Evolutionary conservation across 2,329 filamentous ascomycete genomes (phyloP).

Genomic region (Fusarium sp.): DNA sequence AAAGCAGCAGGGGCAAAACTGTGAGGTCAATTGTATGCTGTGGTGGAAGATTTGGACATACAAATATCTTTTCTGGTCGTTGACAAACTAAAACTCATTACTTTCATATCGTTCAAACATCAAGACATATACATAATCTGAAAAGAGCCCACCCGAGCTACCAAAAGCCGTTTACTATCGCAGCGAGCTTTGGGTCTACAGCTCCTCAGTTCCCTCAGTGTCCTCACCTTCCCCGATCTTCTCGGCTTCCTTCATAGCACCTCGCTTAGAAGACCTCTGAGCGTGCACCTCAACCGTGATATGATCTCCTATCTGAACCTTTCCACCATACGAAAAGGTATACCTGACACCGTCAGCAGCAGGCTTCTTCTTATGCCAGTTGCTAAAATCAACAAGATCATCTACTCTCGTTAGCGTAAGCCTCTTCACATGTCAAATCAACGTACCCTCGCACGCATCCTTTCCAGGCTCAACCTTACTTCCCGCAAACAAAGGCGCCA

Average conservation of each 20-base stretch:
- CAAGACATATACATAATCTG: fast-evolving
- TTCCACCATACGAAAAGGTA: neutral
- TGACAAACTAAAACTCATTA: neutral
- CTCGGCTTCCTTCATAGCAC: neutral
- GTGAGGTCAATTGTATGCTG: neutral
- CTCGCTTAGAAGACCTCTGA: neutral
- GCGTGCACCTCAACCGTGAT: slow-evolving; percentile 10
- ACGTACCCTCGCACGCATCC: slow-evolving; percentile 25
- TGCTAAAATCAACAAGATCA: slow-evolving; percentile 14
- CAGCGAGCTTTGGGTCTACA: neutral
- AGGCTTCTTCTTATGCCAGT: neutral
- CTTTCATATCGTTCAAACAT: neutral
- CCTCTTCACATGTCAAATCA: fast-evolving
- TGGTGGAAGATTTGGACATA: fast-evolving
- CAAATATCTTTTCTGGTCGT: fast-evolving
- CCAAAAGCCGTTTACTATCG: fast-evolving
- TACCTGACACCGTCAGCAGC: neutral
- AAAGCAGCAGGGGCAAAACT: neutral
- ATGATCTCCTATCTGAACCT: slow-evolving; percentile 1
- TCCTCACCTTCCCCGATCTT: neutral
- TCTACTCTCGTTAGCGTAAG: neutral
- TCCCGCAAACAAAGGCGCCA: slow-evolving; percentile 28
- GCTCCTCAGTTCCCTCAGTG: neutral
- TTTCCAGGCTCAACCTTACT: slow-evolving; percentile 10
- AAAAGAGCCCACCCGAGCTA: fast-evolving